Base-by-base conservation (phyloP, 2,329 filamentous ascomycete genomes). In the Sporothrix humicola region DNA sequence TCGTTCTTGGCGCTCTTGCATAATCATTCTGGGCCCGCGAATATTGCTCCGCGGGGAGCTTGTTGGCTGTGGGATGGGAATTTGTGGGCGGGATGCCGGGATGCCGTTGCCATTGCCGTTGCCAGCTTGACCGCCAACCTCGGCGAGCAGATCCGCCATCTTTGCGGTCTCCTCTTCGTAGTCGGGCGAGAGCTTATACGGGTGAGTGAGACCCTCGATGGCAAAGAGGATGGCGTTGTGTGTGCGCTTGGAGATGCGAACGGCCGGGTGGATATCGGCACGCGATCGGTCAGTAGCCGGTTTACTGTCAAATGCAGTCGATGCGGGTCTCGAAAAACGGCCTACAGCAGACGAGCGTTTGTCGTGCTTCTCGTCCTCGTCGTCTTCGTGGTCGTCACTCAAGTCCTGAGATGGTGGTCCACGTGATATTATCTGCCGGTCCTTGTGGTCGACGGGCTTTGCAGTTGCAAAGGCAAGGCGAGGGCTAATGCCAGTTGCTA, bases 171-270 rank as follows among this genome's bases (percentile, higher is more conserved):
- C 93, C 86, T 99, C 96, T 75, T 91, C 87, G 77, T 91, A 84
- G 82, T 97, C 94, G 31, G 92, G 88, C 9, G 94, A 97, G 83
- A 98, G 97, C 68, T 90, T 85, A 77, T 94, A 88, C 1, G 95
- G 94, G 65, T 91, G 89, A 77, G 95, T 92, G 77, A 98, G 87
- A 52, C 93, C 94, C 85, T 98, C 95, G 73, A 98, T 89, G 52
- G 94, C 90, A 85, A 93, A 98, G 78, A 97, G 91, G 80, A 99
- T 95, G 52, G 96, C 95, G 81, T 92, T 93, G 76, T 93, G 93
- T 65, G 94, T 97, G 77, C 93, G 90, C 78, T 90, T 91, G 66
- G 94, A 97, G 81, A 98, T 91, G 79, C 89, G 90, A 75, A 87
- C 81, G 72, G 83, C 83, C 7, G 85, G 84, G 75, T 87, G 85